Base-by-base conservation (phyloP, 2,329 filamentous ascomycete species). In the Fusarium continuum region DNA sequence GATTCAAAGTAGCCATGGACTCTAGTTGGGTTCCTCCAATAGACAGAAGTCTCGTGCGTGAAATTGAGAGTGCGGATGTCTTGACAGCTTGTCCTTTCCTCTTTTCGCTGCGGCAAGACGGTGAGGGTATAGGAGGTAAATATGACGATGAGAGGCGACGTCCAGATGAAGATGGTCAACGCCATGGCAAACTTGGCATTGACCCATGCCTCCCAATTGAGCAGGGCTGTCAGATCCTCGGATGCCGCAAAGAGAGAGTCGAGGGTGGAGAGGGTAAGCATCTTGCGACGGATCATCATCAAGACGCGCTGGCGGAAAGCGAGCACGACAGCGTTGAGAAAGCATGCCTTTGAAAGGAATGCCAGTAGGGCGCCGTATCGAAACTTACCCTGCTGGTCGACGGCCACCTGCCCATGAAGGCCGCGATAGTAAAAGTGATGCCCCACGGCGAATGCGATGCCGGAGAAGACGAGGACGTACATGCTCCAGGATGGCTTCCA, bases 281-380 rank as follows among this genome's bases (percentile, higher is more conserved):
- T 67, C 47, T 70, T 71, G 40, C 62, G 64, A n/a, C 69, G 67
- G 28, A 71, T 68, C 64, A 69, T 68, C 68, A 68, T 67, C 47
- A 70, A 55, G 5, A 69, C 69, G 16, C 66, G 53, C 16, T 71
- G 69, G 14, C 65, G 69, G 29, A 70, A 70, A 8, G 69, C 68
- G 3, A 71, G 43, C 4, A 71, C 64, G 9, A 67, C 68, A 3
- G 69, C 65, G 7, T 64, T 69, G 10, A 68, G 62, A n/a, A 71
- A 58, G 28, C 60, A 70, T 6, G 69, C 69, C 40, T 71, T 71
- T 6, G 69, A 68, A 8, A 71, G 38, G 17, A 71, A 71, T 3
- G 69, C 68, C 5, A 71, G 45, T 1, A 55, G 41, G 3, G 66
- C 66, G 8, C 69, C 69, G 14, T 70, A 70, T 2, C 69, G 51